Evolutionary conservation across 768 basidiomycete genomes (phyloP), one percentile per base, ranked within the genome.

Genomic region (Russula foetens): DNA sequence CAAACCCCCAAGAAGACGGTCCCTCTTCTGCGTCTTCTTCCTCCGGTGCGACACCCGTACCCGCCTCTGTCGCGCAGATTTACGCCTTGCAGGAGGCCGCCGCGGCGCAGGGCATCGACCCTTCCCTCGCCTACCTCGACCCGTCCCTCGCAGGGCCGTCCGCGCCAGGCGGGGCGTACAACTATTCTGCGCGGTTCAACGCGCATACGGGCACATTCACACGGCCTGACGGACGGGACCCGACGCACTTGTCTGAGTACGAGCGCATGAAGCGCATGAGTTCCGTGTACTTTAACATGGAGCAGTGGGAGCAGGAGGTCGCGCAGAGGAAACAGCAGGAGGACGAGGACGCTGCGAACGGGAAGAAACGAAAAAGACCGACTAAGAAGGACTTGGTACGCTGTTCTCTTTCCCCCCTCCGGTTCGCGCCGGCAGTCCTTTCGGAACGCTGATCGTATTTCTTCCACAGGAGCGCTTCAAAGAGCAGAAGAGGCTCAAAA

Each of bases 251-350:
- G 53, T 86, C 85, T 19, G 91, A 92, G 69, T 89, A 82, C 65
- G 90, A 91, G 65, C 83, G 90, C 6, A 84, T 84, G 68, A 84
- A 85, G 71, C 81, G 91, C 45, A 92, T 92, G 90, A 90, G 87
- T 76, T 81, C 86, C 68, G 88, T 90, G 67, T 93, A 90, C 72
- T 93, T 93, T 63, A 90, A 93, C 64, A 85, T 90, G 23, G 78
- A 77, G n/a, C 79, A 79, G 49, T 93, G 90, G 90, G 85, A 92
- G 72, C 65, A 80, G 55, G 82, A 91, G 29, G 77, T 89, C 3
- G 88, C 81, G 28, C 71, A 76, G 52, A 71, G 78, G 31, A 71
- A 73, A 64, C 58, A 72, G 58, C 67, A 70, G 61, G 73, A 78
- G 70, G 63, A 75, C 54, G 76, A 77, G 56, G 83, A 79, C 19